phyloP scores from a whole-genome alignment of 2,329 filamentous ascomycete species.

The Cercospora sojina region DNA sequence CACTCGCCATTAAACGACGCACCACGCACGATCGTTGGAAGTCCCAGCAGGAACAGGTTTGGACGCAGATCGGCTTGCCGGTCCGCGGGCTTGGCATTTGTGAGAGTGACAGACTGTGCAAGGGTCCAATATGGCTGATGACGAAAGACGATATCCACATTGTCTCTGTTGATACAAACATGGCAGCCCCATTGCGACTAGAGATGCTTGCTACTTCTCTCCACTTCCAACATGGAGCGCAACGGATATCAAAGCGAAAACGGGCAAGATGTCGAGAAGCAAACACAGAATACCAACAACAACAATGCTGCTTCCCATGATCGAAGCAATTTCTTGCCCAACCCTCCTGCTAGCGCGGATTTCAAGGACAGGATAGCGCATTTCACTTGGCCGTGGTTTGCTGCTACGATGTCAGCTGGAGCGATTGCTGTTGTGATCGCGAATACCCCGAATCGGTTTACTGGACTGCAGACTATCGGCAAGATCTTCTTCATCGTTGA shows the following conservation, averaged over 20 bases:
- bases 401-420: constrained; percentile 71
- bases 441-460: constrained; percentile 63
- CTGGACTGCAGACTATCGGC: constrained; percentile 63
- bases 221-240: background rate
- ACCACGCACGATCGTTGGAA: background rate
- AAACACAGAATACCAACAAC: background rate
- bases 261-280: background rate
- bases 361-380: constrained; percentile 30
- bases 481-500: constrained; percentile 67
- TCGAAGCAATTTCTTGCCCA: constrained; percentile 1
- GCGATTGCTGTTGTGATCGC: constrained; percentile 67
- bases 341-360: constrained; percentile 21
- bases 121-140: background rate
- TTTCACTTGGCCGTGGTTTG: constrained; percentile 64
- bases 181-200: background rate
- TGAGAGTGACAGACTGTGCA: background rate
- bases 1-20: background rate
- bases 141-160: background rate
- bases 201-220: background rate
- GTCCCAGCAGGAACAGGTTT: background rate
- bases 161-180: constrained; percentile 1
- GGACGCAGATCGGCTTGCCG: background rate
- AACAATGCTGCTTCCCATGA: background rate
- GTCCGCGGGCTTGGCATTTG: background rate
- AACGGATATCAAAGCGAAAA: background rate